Base-by-base conservation (phyloP, 768 basidiomycete species). In the Sporobolomyces phaffii region DNA sequence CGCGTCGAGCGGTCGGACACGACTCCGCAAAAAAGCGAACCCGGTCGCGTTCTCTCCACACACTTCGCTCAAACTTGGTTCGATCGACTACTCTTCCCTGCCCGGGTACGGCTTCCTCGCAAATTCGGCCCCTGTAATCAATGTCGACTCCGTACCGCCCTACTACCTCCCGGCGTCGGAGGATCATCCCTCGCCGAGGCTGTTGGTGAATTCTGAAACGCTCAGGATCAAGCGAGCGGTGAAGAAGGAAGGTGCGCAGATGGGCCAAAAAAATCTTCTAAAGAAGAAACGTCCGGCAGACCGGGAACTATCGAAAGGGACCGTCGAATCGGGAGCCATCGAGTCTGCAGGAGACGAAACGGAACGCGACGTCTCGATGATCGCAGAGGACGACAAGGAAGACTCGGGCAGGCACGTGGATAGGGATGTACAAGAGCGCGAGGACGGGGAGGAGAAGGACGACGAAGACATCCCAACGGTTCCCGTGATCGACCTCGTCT, bases 401-500 rank as follows among this genome's bases (percentile, higher is more conserved):
- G n/a, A n/a, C n/a, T n/a, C n/a, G n/a, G n/a, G n/a, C n/a, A n/a
- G n/a, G n/a, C n/a, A n/a, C n/a, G n/a, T n/a, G n/a, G n/a, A n/a
- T n/a, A n/a, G n/a, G n/a, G n/a, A n/a, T n/a, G n/a, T n/a, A n/a
- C n/a, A 38, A 9, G 38, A 38, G 10, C 17, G 38, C 38, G 38
- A 14, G 18, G 62, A 31, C 5, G 33, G 13, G 11, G 54, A 24
- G n/a, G 28, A 41, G 18, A 28, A 41, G 10, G 29, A 10, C 5
- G 44, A 29, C 36, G 62, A 36, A 9, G 52, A 40, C 38, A 24
- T n/a, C 43, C 74, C 72, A 54, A 31, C 77, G 2, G 40, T 64
- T 31, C 65, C 72, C 69, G 81, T 51, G 43, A 45, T 70, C 66
- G 73, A 66, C 57, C 65, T 68, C 53, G 79, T 92, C 31, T 82